phyloP scores from a whole-genome alignment of 1,284 basidiomycete species.

The Sporisorium reilianum region DNA sequence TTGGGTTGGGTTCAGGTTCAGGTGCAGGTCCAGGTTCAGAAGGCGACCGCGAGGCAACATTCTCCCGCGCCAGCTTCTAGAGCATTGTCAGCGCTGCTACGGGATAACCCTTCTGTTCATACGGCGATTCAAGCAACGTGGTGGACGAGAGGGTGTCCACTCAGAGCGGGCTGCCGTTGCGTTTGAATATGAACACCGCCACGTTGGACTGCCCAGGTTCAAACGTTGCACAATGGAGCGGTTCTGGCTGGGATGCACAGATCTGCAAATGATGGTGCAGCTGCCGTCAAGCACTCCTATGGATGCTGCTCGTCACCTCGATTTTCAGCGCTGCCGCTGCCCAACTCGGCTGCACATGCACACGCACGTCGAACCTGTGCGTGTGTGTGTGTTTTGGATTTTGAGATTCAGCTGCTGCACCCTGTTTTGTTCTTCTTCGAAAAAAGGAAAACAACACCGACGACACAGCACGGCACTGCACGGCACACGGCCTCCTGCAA shows the following conservation, averaged over 20 bases:
- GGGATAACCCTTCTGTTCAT: background rate
- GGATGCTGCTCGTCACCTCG: background rate
- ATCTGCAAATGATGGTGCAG: background rate
- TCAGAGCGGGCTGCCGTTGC: too few relatives aligned
- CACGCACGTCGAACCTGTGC: background rate
- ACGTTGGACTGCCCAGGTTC: background rate
- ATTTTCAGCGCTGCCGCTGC: too few relatives aligned
- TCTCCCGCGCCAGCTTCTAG: background rate
- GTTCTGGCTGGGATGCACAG: too few relatives aligned
- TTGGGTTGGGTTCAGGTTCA: background rate
- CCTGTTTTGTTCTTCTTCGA: constrained; percentile 19
- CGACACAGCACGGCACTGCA: too few relatives aligned
- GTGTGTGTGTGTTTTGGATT: constrained; percentile 19
- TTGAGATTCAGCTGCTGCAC: constrained; percentile 14
- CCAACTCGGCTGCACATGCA: constrained; percentile 5
- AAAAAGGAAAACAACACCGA: background rate
- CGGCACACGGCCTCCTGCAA: too few relatives aligned
- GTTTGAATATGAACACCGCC: background rate
- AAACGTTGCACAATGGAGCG: too few relatives aligned
- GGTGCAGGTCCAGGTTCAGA: background rate
- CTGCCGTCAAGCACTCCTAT: background rate
- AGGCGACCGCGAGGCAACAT: background rate
- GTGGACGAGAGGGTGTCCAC: too few relatives aligned
- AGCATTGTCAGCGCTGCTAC: background rate
- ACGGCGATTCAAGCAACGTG: background rate